Evolutionary conservation across 805 yeast species (phyloP).

Genomic region (Metschnikowia kofuensis): DNA sequence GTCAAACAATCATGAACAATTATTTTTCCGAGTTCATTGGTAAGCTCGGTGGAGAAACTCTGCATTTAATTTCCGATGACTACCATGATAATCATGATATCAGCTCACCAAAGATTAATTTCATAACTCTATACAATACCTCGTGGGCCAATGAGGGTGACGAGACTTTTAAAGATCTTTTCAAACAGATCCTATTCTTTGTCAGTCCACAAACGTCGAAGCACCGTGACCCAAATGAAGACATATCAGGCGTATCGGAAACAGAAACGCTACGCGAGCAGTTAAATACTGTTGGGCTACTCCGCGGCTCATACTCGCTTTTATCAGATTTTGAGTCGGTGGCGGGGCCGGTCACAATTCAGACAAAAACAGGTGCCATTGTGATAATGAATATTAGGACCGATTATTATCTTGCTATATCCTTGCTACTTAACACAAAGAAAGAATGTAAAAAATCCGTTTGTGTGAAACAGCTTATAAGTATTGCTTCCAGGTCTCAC

Average conservation of each 20-base stretch:
- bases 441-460: slow-evolving; percentile 17
- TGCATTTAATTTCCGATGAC: slow-evolving; percentile 8
- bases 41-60: slow-evolving; percentile 18
- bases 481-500: slow-evolving; percentile 22
- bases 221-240: not conserved
- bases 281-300: slow-evolving; percentile 32
- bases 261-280: slow-evolving; percentile 19
- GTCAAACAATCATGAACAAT: slow-evolving; percentile 21
- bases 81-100: not conserved
- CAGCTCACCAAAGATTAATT: slow-evolving; percentile 17
- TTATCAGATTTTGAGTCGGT: slow-evolving; percentile 22
- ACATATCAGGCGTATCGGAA: not conserved
- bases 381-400: slow-evolving; percentile 26
- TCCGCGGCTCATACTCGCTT: slow-evolving; percentile 36
- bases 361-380: slow-evolving; percentile 25
- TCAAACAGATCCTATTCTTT: slow-evolving; percentile 34
- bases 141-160: slow-evolving; percentile 20
- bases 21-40: slow-evolving; percentile 33
- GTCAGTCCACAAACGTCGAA: slow-evolving; percentile 14
- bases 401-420: slow-evolving; percentile 27
- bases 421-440: slow-evolving; percentile 17
- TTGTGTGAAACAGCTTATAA: slow-evolving; percentile 26
- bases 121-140: slow-evolving; percentile 34
- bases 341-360: slow-evolving; percentile 21
- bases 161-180: slow-evolving; percentile 30